These are phyloP conservation scores for Candida loeiensis DNA, from an alignment of 805 yeast species.

Conservation along the genomic window DNA sequence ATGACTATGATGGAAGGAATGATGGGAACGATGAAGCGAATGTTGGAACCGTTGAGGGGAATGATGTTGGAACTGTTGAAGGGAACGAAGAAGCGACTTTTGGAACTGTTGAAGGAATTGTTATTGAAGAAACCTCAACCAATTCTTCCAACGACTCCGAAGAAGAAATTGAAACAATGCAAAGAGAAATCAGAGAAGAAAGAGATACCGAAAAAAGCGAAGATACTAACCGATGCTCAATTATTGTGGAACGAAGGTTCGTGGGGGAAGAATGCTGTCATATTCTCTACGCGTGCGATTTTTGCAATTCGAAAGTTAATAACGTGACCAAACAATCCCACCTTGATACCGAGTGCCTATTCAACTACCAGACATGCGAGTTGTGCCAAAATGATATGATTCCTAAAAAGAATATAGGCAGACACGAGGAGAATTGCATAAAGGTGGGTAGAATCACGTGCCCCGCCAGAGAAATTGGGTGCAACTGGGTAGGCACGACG, in stretches of 20 bases:
- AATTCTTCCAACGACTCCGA: too few relatives aligned
- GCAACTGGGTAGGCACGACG: slow-evolving; percentile 44
- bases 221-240: slow-evolving; percentile 13
- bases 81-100: too few relatives aligned
- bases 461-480: slow-evolving; percentile 48
- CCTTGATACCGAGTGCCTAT: slow-evolving; percentile 35
- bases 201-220: background rate
- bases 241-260: slow-evolving; percentile 22
- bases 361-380: slow-evolving; percentile 41
- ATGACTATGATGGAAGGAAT: too few relatives aligned
- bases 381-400: slow-evolving; percentile 40
- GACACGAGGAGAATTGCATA: slow-evolving; percentile 43
- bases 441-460: slow-evolving; percentile 40
- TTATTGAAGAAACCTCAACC: too few relatives aligned
- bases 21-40: too few relatives aligned
- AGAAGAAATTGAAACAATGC: too few relatives aligned
- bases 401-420: slow-evolving; percentile 33
- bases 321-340: slow-evolving; percentile 32
- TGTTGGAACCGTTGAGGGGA: too few relatives aligned
- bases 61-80: too few relatives aligned
- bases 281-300: slow-evolving; percentile 28
- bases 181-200: background rate
- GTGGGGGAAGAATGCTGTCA: slow-evolving; percentile 37
- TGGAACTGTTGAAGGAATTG: too few relatives aligned
- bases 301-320: slow-evolving; percentile 31